Conservation (phyloP, 345 rosid genomes). For the Populus alba region DNA sequence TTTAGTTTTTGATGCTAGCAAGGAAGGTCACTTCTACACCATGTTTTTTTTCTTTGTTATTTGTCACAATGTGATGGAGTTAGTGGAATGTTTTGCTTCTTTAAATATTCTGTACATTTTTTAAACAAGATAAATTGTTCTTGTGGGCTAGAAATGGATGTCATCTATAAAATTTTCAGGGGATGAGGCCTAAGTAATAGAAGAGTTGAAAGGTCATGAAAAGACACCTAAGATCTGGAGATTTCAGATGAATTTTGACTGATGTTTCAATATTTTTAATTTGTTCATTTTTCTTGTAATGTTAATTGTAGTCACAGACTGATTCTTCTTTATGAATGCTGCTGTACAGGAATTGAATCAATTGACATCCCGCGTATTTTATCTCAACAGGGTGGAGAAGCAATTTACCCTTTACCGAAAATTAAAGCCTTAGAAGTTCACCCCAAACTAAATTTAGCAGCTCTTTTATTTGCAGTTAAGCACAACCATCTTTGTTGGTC, state of each 20-base stretch:
- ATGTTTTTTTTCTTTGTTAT: neutral
- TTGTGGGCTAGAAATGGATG: neutral
- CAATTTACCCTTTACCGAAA: constrained; percentile 89
- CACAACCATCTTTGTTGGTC: constrained; percentile 16
- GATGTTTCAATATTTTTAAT: neutral
- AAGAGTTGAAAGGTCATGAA: neutral
- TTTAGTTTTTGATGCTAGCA: neutral
- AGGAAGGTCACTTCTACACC: neutral
- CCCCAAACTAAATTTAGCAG: constrained; percentile 83
- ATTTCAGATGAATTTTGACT: neutral
- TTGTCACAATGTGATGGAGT: neutral
- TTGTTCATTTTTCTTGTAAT: constrained; percentile 2
- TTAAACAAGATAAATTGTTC: neutral
- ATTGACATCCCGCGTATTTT: constrained; percentile 84
- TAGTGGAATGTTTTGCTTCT: neutral
- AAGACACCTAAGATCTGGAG: neutral
- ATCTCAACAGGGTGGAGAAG: constrained; percentile 95
- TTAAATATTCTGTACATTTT: neutral
- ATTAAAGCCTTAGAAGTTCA: constrained; percentile 85
- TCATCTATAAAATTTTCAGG: neutral
- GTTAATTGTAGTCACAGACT: constrained; percentile 6
- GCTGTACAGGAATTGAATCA: constrained; percentile 72
- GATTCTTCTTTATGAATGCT: constrained; percentile 12
- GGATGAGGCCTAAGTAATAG: neutral
- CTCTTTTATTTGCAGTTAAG: constrained; percentile 88